Evolutionary conservation across 1,284 basidiomycete species (phyloP), one percentile per base, ranked within the genome.

Genomic region (Amylostereum areolatum): DNA sequence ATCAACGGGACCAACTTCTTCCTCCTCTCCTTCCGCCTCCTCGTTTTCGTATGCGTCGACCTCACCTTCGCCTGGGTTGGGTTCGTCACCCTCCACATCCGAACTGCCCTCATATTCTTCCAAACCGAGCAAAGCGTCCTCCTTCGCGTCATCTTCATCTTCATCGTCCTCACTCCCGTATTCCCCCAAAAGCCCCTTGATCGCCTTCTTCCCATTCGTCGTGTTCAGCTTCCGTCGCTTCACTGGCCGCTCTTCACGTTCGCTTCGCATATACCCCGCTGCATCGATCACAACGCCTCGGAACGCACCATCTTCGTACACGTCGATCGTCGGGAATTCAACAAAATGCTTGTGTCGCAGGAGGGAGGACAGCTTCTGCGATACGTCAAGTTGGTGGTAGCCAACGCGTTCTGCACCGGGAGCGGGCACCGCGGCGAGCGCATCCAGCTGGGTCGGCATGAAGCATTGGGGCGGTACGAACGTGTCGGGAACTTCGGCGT

Each of bases 301-400:
- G 67, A 90, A 92, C 12, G 69, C 66, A 7, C 62, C 69, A 44
- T 79, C 75, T 45, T 83, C 76, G 70, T 80, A 84, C 3, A 94
- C 66, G 45, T 89, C 81, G 39, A 95, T 79, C 0, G 81, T 82
- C 3, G 92, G 91, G 59, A 81, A 93, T 65, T 94, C 92, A 40
- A 88, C 74, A 60, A 90, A 90, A 33, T 79, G 72, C 45, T 78
- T 86, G 41, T 80, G 68, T 42, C 67, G 71, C 41, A 94, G 68
- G 5, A 74, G 66, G 7, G 64, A 58, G 5, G 65, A 61, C 12
- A 94, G 68, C 12, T 74, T 64, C 43, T 70, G 57, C 3, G 62
- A 62, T 3, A 74, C 65, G 49, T 87, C 77, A 4, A 92, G 66
- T 32, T 75, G 76, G 55, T 83, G 74, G 63, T 82, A 87, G n/a